Evolutionary conservation across 495 filamentous ascomycete species (phyloP).

Genomic region (Penicillium chermesinum): DNA sequence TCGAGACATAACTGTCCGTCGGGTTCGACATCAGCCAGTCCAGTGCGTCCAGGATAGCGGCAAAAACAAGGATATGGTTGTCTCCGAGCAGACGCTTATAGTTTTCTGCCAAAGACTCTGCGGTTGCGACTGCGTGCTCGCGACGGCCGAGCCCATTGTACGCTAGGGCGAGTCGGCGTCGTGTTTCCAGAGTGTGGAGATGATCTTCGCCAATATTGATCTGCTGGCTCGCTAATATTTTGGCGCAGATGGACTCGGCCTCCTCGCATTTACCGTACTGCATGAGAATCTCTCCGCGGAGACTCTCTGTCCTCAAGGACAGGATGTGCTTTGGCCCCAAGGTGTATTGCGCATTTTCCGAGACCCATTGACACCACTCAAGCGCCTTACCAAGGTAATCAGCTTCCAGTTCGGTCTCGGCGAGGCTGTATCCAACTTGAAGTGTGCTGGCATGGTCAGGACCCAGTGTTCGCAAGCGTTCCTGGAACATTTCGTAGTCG

Average conservation of each 20-base stretch:
- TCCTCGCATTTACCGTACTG: slow-evolving; percentile 28
- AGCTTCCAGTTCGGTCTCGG: slow-evolving; percentile 27
- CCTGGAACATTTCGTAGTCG: slow-evolving; percentile 37
- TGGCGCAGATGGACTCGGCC: slow-evolving; percentile 32
- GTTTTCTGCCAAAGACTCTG: slow-evolving; percentile 22
- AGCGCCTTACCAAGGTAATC: slow-evolving; percentile 24
- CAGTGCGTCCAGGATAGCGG: slow-evolving; percentile 18
- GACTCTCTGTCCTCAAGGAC: slow-evolving; percentile 31
- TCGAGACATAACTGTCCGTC: slow-evolving; percentile 4
- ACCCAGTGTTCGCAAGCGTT: slow-evolving; percentile 29
- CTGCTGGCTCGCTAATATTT: slow-evolving; percentile 35
- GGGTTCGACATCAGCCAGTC: slow-evolving; percentile 25
- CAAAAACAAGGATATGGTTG: slow-evolving; percentile 27
- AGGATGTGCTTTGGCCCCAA: slow-evolving; percentile 30
- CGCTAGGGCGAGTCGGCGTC: slow-evolving; percentile 26
- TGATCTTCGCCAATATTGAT: slow-evolving; percentile 37
- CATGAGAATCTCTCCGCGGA: slow-evolving; percentile 28
- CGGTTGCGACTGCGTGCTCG: slow-evolving; percentile 21
- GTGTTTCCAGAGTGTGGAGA: slow-evolving; percentile 30
- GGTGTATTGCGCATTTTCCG: slow-evolving; percentile 25
- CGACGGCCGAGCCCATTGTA: slow-evolving; percentile 23
- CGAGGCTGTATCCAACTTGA: slow-evolving; percentile 28
- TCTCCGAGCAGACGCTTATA: slow-evolving; percentile 25
- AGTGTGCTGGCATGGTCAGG: slow-evolving; percentile 33
- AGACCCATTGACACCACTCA: slow-evolving; percentile 35